These are phyloP conservation scores for Penicillium paxilli DNA, from an alignment of 495 filamentous ascomycete genomes.

Conservation along the genomic window DNA sequence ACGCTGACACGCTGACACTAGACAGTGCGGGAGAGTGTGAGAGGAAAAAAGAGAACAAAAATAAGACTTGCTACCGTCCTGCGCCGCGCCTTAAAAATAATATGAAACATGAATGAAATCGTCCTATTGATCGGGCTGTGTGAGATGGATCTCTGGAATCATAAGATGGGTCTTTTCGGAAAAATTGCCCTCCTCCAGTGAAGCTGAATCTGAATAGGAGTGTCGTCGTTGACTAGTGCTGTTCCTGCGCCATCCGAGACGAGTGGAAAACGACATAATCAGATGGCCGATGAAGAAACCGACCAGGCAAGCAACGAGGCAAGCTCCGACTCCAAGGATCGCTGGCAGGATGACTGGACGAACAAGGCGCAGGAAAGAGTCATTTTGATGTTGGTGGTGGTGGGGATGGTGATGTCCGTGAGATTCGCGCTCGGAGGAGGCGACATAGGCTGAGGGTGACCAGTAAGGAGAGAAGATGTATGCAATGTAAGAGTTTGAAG, in stretches of 20 bases:
- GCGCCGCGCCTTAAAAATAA: constrained; percentile 8
- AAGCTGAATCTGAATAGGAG: neutral
- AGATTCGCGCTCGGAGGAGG: constrained; percentile 3
- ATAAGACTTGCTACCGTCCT: neutral
- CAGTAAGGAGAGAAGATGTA: constrained; percentile 24
- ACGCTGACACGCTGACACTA: constrained; percentile 1
- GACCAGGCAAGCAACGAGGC: constrained; percentile 39
- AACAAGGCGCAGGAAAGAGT: constrained; percentile 27
- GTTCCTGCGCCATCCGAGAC: constrained; percentile 11
- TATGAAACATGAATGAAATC: neutral
- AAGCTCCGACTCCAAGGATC: constrained; percentile 36
- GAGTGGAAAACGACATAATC: constrained; percentile 31
- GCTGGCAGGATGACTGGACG: constrained; percentile 38
- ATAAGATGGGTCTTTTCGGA: constrained; percentile 21
- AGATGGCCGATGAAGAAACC: constrained; percentile 44
- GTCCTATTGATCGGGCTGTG: constrained; percentile 4
- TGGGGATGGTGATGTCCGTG: constrained; percentile 10
- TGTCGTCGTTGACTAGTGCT: neutral
- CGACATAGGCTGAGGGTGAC: constrained; percentile 1
- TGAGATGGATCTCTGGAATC: constrained; percentile 11
- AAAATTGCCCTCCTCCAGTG: constrained; percentile 17
- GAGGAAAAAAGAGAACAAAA: neutral
- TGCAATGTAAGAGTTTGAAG: neutral
- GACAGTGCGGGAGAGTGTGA: neutral
- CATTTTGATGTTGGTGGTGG: constrained; percentile 19